Base-by-base conservation (phyloP, 2,329 filamentous ascomycete genomes). In the Cytospora piceae region DNA sequence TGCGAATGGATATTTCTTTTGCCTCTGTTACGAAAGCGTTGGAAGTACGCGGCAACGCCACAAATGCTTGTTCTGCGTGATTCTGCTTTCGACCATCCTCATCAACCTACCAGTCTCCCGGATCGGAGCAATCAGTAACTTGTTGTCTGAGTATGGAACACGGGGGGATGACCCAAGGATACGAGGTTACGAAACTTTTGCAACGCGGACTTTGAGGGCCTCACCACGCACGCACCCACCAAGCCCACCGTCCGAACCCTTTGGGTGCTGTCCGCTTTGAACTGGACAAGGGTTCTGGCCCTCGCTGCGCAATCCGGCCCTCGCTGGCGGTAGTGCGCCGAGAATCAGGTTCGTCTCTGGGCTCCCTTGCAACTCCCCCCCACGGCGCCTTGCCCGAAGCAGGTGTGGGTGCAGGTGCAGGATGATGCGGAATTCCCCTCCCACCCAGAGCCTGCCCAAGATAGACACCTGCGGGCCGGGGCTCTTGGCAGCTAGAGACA, bases 381-480 rank as follows among this genome's bases (percentile, higher is more conserved):
- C n/a, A 49, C 46, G 46, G 46, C 46, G 46, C 46, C 46, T 49
- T 49, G 46, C 46, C 46, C 24, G 46, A 49, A n/a, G 12, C 46
- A 49, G 46, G 11, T 49, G n/a, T 20, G n/a, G 42, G 22, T 46
- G 42, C 46, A 42, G 39, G 15, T 42, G 39, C 39, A 42, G 20
- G 20, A 9, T 42, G 20, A 4, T 42, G 39, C 39, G 39, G 39
- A 42, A 5, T 4, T 15, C 15, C 9, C 37, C 37, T 11, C 37
- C 15, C 12, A 8, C 37, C 14, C 37, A 39, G 42, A 17, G 20
- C 42, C 20, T n/a, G 39, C 20, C 39, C 22, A 11, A 4, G 42
- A 46, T 22, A 46, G 5, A 46, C 3, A 46, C 32, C 32, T 7
- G 7, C n/a, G 42, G 42, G 42, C 20, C n/a, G 42, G 20, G 20